Evolutionary conservation across 1,139 yeast genomes (phyloP), one percentile per base, ranked within the genome.

Genomic region (Oligophagozyma castellii): DNA sequence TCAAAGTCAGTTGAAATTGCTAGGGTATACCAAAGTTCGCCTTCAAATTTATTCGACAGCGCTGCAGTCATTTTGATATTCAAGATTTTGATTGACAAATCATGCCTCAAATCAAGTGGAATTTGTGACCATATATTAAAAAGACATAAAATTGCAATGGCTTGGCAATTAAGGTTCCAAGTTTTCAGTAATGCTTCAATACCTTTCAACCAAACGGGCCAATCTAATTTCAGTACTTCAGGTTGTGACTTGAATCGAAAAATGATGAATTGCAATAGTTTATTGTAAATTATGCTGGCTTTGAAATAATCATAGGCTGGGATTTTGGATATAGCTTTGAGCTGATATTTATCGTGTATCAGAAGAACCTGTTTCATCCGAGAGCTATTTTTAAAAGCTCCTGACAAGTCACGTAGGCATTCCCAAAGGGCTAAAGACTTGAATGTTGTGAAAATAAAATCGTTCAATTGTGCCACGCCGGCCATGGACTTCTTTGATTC

Each of bases 71-170:
- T 11, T 7, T 19, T 21, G n/a, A 36, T 28, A n/a, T n/a, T n/a
- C n/a, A n/a, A n/a, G n/a, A n/a, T n/a, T 10, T 18, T 7, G 7
- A 18, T 7, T 7, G 20, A 7, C 12, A 42, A 6, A 4, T 19
- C 16, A 5, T 22, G 16, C 20, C 32, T 37, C 6, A 28, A 19
- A 4, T 27, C 26, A 2, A 12, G 5, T 1, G 53, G 43, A 3
- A 51, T 30, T 20, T 22, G 30, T 3, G 28, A 26, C 58, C 58
- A 53, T 3, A 38, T 36, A 30, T 51, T 53, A 30, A 51, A 51
- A 5, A 48, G 26, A 15, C 44, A 40, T 3, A 44, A 23, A 4
- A 51, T 27, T 5, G 48, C 44, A 12, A 38, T 39, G 5, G 38
- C 37, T 30, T 48, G 55, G 18, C 42, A 42, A 26, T 49, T 46